Percentiles rank a stretch among this genome's conserved stretches.
phyloP scores from a whole-genome alignment of 2,329 filamentous ascomycete genomes.

The Verticillium isaacii region DNA sequence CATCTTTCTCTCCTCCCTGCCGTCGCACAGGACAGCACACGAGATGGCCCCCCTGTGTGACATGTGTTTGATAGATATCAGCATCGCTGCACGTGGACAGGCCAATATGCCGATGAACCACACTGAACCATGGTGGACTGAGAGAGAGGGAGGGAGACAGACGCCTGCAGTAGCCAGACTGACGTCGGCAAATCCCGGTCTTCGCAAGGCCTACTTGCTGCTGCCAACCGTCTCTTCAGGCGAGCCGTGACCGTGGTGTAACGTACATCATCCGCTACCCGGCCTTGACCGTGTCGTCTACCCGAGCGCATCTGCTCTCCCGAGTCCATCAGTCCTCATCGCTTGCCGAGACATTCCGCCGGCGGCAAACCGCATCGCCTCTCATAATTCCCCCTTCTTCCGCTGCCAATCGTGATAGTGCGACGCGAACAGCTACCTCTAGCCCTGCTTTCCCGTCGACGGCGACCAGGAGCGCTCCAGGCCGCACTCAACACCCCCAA shows the following conservation, averaged over 20 bases:
- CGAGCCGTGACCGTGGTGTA: neutral
- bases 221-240: neutral
- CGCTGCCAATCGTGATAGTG: neutral
- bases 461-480: too few species aligned
- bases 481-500: too few species aligned
- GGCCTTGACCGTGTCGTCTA: neutral
- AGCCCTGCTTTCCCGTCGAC: too few species aligned
- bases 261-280: neutral
- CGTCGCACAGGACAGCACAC: neutral
- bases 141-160: neutral
- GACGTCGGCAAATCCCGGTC: neutral
- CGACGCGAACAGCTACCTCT: neutral
- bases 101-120: neutral
- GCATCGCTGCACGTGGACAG: neutral
- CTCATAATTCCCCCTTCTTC: neutral
- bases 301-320: neutral
- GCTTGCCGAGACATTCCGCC: neutral
- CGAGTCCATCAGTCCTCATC: neutral
- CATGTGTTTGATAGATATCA: neutral
- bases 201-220: neutral
- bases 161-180: neutral
- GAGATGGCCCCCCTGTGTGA: neutral
- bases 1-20: neutral
- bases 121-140: neutral
- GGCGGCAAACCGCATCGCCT: neutral